Percentiles rank a stretch among this genome's conserved stretches.
phyloP scores from a whole-genome alignment of 2,329 filamentous ascomycete species.

The Aureobasidium mangrovei region DNA sequence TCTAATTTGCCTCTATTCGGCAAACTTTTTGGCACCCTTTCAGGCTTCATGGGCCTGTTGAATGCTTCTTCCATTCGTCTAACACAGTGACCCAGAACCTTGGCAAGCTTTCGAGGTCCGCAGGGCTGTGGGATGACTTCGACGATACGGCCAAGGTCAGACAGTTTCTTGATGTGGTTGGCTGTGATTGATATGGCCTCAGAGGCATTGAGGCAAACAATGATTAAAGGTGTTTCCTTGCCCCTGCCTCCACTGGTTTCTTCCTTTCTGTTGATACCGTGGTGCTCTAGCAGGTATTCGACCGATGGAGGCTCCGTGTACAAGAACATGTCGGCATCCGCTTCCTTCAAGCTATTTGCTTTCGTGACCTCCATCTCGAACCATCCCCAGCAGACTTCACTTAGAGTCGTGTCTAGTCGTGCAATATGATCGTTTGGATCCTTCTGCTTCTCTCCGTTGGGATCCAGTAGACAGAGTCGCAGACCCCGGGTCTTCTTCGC shows the following conservation, averaged over 20 bases:
- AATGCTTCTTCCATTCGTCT: conserved; percentile 1
- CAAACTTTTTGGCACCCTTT: neutral
- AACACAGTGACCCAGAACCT: conserved; percentile 7
- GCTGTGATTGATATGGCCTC: conserved; percentile 21
- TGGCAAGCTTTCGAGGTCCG: conserved; percentile 14
- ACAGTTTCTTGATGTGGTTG: conserved; percentile 12
- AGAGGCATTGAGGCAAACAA: conserved; percentile 30
- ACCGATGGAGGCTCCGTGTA: conserved; percentile 14
- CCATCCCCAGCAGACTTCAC: conserved; percentile 14
- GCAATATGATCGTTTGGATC: conserved; percentile 5
- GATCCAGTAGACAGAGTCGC: conserved; percentile 10
- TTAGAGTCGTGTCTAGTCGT: conserved; percentile 9
- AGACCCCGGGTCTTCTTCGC: conserved; percentile 9
- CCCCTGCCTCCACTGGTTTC: neutral
- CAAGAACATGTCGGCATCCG: conserved; percentile 13
- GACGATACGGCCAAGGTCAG: conserved; percentile 13
- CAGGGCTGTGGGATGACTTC: conserved; percentile 14
- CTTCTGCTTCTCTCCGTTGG: conserved; percentile 7
- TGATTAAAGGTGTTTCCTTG: conserved; percentile 24
- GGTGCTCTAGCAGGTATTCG: conserved; percentile 13
- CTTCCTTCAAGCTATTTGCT: conserved; percentile 5
- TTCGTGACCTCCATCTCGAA: conserved; percentile 14
- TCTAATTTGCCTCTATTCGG: neutral
- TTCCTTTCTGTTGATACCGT: neutral
- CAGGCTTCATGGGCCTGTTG: neutral